phyloP scores from a whole-genome alignment of 2,329 filamentous ascomycete genomes.

The Sporothrix protearum region DNA sequence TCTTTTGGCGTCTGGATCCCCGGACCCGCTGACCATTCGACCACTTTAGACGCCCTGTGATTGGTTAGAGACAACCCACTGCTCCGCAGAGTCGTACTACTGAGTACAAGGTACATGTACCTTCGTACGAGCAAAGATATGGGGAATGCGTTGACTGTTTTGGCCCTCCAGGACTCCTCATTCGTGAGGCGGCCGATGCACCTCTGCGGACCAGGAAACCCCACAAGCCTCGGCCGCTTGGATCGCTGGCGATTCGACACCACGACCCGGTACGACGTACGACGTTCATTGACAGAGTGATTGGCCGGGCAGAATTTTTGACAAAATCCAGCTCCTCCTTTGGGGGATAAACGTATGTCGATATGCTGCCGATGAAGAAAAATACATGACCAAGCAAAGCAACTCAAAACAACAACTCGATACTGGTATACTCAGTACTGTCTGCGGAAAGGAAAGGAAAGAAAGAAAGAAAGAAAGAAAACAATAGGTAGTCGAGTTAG shows the following conservation, averaged over 20 bases:
- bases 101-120: too few relatives aligned
- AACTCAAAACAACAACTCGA: background rate
- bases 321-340: too few relatives aligned
- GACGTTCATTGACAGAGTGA: background rate
- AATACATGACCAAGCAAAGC: background rate
- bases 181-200: background rate
- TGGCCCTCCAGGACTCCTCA: background rate
- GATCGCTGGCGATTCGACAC: background rate
- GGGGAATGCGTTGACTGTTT: background rate
- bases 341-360: too few relatives aligned
- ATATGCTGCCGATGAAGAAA: background rate
- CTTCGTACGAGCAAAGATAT: too few relatives aligned
- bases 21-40: slow-evolving; percentile 19
- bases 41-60: background rate
- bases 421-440: background rate
- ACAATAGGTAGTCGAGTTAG: too few relatives aligned
- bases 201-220: background rate
- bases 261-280: too few relatives aligned
- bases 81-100: background rate
- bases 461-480: background rate
- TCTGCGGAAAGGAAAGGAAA: background rate
- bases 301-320: background rate
- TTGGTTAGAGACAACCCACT: background rate
- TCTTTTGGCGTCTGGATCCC: background rate
- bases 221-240: slow-evolving; percentile 11